Percentiles rank a stretch among this genome's conserved stretches.
Evolutionary conservation across 352 stramenopile species (phyloP).

Genomic region (Phytopythium mirpurense): DNA sequence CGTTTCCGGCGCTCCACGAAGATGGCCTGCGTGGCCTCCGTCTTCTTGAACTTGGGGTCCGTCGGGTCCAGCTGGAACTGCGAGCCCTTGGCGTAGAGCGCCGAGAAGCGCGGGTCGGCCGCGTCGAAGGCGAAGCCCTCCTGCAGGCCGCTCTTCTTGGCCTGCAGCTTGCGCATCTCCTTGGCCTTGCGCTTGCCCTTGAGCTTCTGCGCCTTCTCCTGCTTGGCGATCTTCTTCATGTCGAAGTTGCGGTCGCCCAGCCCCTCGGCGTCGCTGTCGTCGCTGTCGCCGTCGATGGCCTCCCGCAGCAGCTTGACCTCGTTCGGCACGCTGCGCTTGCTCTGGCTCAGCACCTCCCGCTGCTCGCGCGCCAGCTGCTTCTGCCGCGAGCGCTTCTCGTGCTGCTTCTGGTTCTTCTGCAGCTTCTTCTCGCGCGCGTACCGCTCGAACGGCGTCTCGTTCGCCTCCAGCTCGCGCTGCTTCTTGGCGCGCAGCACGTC

Average conservation of each 20-base stretch:
- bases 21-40: slow-evolving; percentile 72
- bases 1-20: slow-evolving; percentile 75
- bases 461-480: slow-evolving; percentile 67
- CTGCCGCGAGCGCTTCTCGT: slow-evolving; percentile 62
- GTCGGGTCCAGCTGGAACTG: slow-evolving; percentile 83
- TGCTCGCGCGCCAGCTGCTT: slow-evolving; percentile 66
- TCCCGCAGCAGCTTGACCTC: slow-evolving; percentile 54
- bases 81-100: slow-evolving; percentile 69
- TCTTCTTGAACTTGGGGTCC: slow-evolving; percentile 81
- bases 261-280: slow-evolving; percentile 18
- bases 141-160: slow-evolving; percentile 57
- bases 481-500: slow-evolving; percentile 74
- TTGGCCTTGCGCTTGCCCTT: slow-evolving; percentile 80
- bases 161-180: slow-evolving; percentile 63
- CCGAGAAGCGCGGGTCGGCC: slow-evolving; percentile 64
- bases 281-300: slow-evolving; percentile 37
- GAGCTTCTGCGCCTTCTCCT: slow-evolving; percentile 67
- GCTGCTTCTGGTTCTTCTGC: slow-evolving; percentile 80
- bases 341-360: slow-evolving; percentile 52
- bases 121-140: slow-evolving; percentile 76
- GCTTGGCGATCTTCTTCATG: slow-evolving; percentile 76
- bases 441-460: slow-evolving; percentile 80
- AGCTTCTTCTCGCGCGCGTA: slow-evolving; percentile 85
- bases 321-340: slow-evolving; percentile 34
- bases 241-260: slow-evolving; percentile 72